Conservation (phyloP, 2,329 filamentous ascomycete species). For the Xylaria sp. region DNA sequence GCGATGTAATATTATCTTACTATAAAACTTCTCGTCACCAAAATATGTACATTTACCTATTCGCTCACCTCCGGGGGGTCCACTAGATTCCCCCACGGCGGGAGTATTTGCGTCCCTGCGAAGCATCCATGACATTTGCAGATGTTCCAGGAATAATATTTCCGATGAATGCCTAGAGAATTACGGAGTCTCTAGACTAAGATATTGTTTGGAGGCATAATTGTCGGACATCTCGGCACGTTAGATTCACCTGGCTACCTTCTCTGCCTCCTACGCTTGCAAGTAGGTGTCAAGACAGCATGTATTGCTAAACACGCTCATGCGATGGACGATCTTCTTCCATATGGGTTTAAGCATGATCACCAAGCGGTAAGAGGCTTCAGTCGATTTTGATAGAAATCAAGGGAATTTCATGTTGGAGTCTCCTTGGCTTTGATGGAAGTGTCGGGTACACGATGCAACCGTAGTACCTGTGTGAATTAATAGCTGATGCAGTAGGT, state of each 20-base stretch:
- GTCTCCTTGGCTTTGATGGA: conserved; percentile 12
- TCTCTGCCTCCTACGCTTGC: background rate
- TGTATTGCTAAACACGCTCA: conserved; percentile 6
- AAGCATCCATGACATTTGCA: conserved; percentile 19
- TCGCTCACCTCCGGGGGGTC: conserved; percentile 9
- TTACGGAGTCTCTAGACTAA: conserved; percentile 17
- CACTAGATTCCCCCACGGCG: conserved; percentile 8
- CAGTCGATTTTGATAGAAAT: background rate
- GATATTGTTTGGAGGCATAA: conserved; percentile 10
- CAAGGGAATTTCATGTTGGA: conserved; percentile 4
- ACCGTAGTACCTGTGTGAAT: conserved; percentile 9
- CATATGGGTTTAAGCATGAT: conserved; percentile 2
- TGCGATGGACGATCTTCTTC: conserved; percentile 15
- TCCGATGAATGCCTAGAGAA: conserved; percentile 3
- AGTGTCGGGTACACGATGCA: conserved; percentile 14
- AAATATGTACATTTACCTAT: background rate
- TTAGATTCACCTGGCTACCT: conserved; percentile 2
- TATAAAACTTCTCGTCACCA: conserved; percentile 12
- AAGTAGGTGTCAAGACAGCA: background rate
- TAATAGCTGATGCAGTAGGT: conserved; percentile 16
- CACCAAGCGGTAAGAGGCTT: conserved; percentile 10
- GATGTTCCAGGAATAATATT: conserved; percentile 4
- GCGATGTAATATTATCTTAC: conserved; percentile 2
- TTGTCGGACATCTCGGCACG: conserved; percentile 21
- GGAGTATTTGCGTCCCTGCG: conserved; percentile 1